Base-by-base conservation (phyloP, 2,329 filamentous ascomycete genomes). In the Phoma sp. region DNA sequence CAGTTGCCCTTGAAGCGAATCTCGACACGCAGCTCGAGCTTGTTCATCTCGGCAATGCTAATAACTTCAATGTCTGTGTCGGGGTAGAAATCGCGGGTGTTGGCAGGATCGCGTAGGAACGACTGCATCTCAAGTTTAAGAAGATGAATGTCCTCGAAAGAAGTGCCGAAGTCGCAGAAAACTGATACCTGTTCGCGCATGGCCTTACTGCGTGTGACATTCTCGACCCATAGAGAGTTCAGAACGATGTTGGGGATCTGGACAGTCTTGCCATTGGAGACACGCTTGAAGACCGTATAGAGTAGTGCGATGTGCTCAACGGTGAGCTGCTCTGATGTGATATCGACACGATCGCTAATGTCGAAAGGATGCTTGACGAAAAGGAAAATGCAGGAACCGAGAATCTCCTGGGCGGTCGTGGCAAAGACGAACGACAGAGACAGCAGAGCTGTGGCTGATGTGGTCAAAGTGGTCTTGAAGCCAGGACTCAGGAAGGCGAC, bases 321-420 rank as follows among this genome's bases (percentile, higher is more conserved):
- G 4, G 91, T 82, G 64, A 96, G 86, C 64, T 86, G 82, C 61
- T 88, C 82, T 55, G 79, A 78, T 13, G 81, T 81, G 60, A 98
- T 89, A 66, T 97, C 92, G 38, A 98, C 90, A 24, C 95, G 88
- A 73, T 99, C 95, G 57, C 93, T 93, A 22, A 98, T 92, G 72
- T 99, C 95, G 73, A 90, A 98, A 0, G 95, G 93, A 73, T 99
- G 95, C 80, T 99, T 99, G 80, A 98, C 91, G 68, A 99, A 99
- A 1, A 99, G 80, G 80, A 99, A 99, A 69, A 99, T 96, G 79
- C 93, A 98, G 33, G 93, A 97, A 68, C 93, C 93, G n/a, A 99
- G 85, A 60, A 99, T 89, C 75, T 99, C 95, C 76, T 97, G 93
- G 3, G 89, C 88, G 1, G 93, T 97, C 51, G 89, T 89, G 23